Evolutionary conservation across 2,329 filamentous ascomycete genomes (phyloP).

Genomic region (Monosporascus cannonballus): DNA sequence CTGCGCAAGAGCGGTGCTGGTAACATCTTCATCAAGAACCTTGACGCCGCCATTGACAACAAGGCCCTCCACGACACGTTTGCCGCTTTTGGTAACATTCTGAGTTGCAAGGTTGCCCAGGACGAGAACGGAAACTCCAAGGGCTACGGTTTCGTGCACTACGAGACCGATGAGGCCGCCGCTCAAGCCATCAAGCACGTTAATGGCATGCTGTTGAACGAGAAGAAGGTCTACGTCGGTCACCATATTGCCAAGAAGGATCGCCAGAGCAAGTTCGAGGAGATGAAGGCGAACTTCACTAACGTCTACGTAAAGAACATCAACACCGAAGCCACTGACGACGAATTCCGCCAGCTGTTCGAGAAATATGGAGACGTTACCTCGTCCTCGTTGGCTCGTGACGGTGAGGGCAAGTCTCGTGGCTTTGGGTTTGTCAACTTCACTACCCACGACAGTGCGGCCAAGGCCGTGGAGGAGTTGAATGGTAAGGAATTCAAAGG

Average conservation of each 20-base stretch:
- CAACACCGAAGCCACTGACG: conserved; percentile 73
- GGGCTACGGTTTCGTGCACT: conserved; percentile 98
- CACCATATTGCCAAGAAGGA: conserved; percentile 99
- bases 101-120: conserved; percentile 98
- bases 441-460: conserved; percentile 81
- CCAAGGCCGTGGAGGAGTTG: conserved; percentile 81
- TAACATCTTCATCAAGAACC: conserved; percentile 99
- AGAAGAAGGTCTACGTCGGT: conserved; percentile 99
- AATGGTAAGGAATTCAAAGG: conserved; percentile 89
- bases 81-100: conserved; percentile 96
- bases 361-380: conserved; percentile 91
- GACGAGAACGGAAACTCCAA: conserved; percentile 96
- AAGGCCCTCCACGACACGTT: conserved; percentile 99
- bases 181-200: conserved; percentile 98
- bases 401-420: conserved; percentile 85
- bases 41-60: conserved; percentile 98
- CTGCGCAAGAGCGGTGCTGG: conserved; percentile 98
- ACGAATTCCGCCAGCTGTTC: conserved; percentile 91
- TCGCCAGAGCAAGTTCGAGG: conserved; percentile 99
- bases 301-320: conserved; percentile 99
- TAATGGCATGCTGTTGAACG: conserved; percentile 98
- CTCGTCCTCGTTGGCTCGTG: conserved; percentile 87
- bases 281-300: conserved; percentile 99
- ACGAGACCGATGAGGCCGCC: conserved; percentile 97
- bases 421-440: conserved; percentile 97